phyloP scores from a whole-genome alignment of 768 basidiomycete genomes.

The Serendipita sp. region DNA sequence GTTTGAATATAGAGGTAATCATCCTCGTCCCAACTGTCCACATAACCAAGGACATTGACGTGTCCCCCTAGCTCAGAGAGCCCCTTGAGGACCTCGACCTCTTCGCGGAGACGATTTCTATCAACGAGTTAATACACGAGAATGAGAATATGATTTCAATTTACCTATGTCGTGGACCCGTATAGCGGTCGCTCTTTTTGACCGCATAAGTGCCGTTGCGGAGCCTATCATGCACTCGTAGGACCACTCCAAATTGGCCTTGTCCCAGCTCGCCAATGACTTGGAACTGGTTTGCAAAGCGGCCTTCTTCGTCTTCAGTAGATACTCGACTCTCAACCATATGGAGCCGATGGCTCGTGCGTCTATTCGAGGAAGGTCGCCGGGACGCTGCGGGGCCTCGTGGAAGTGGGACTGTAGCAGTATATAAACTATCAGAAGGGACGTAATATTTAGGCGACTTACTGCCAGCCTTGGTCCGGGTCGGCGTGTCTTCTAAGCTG shows the following conservation, averaged over 20 bases:
- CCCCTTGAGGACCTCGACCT: conserved; percentile 80
- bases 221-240: background rate
- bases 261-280: background rate
- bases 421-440: background rate
- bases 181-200: background rate
- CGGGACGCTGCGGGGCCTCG: background rate
- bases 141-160: background rate
- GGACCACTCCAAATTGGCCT: conserved; percentile 1
- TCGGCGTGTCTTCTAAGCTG: background rate
- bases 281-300: conserved; percentile 2
- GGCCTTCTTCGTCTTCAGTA: background rate
- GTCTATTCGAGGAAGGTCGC: background rate
- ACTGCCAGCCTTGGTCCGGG: background rate
- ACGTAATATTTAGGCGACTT: background rate
- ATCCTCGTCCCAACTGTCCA: conserved; percentile 94
- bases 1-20: conserved; percentile 83
- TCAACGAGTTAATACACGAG: conserved; percentile 14
- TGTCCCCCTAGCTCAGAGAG: conserved; percentile 39
- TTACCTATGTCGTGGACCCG: background rate
- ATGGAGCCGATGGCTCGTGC: background rate
- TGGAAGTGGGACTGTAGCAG: too few relatives aligned
- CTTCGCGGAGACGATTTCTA: conserved; percentile 61
- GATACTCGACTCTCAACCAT: background rate
- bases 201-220: background rate
- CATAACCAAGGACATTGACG: conserved; percentile 72